These are phyloP conservation scores for Staphylotrichum longicolle DNA, from an alignment of 495 filamentous ascomycete genomes.

Conservation along the genomic window DNA sequence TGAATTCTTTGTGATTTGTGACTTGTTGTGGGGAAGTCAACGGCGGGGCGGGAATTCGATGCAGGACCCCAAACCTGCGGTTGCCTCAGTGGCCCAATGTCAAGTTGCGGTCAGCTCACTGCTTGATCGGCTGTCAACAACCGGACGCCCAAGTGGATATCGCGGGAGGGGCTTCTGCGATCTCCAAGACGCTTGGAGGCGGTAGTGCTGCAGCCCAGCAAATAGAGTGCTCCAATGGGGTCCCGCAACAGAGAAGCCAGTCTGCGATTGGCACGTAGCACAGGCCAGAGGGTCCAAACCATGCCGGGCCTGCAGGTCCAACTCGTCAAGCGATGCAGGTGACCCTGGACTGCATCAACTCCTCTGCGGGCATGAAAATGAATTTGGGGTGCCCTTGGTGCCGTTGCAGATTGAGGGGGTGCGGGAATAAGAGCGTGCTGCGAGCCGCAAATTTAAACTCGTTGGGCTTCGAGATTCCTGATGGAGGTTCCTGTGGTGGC, in stretches of 20 bases:
- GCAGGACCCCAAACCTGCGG: constrained; percentile 17
- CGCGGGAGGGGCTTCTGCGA: background rate
- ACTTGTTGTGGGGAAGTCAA: background rate
- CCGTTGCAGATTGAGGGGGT: no score
- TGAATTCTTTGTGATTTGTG: constrained; percentile 18
- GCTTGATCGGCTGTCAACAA: constrained; percentile 23
- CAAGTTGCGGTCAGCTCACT: constrained; percentile 24
- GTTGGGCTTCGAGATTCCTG: no score
- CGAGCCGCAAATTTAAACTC: no score
- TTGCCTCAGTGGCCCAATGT: constrained; percentile 13
- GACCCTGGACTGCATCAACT: constrained; percentile 1
- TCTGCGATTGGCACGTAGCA: constrained; percentile 21
- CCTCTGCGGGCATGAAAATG: constrained; percentile 9
- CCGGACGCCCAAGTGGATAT: constrained; percentile 19
- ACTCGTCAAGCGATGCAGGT: constrained; percentile 13
- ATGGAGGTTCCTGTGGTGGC: no score
- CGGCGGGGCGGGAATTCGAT: background rate
- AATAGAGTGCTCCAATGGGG: constrained; percentile 18
- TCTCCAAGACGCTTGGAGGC: constrained; percentile 9
- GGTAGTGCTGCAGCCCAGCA: constrained; percentile 16
- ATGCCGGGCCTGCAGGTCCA: constrained; percentile 18
- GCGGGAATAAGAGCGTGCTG: no score
- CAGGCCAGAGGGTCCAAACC: background rate
- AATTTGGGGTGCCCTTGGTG: no score
- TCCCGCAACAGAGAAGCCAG: constrained; percentile 5